Percentiles rank a stretch among this genome's conserved stretches.
These are phyloP conservation scores for Xylaria flabelliformis DNA, from an alignment of 495 filamentous ascomycete genomes.

Conservation along the genomic window DNA sequence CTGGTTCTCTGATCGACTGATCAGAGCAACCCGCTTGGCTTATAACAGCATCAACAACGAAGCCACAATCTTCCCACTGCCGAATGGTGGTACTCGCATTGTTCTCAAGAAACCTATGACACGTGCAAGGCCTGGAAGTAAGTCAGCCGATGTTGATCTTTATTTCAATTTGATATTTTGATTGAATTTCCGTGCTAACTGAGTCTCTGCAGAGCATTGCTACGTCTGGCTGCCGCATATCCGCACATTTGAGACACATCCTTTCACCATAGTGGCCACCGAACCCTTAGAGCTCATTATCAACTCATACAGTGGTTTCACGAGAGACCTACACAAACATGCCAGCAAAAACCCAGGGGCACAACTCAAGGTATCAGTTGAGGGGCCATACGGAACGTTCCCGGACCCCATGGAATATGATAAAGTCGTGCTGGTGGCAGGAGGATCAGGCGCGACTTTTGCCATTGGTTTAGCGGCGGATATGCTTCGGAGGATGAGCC, in stretches of 20 bases:
- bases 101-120: conserved; percentile 55
- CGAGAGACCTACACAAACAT: conserved; percentile 57
- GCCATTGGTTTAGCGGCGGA: conserved; percentile 61
- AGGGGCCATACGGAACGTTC: conserved; percentile 65
- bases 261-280: conserved; percentile 65
- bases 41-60: conserved; percentile 62
- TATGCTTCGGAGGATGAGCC: conserved; percentile 51
- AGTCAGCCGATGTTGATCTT: background rate
- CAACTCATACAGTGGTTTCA: conserved; percentile 63
- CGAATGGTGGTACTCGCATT: conserved; percentile 62
- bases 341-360: conserved; percentile 56
- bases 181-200: no score
- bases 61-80: conserved; percentile 60
- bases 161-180: no score
- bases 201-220: conserved; percentile 52
- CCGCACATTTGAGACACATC: conserved; percentile 63
- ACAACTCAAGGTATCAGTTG: conserved; percentile 56
- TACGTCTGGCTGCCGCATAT: conserved; percentile 68
- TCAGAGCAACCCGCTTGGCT: conserved; percentile 53
- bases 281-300: conserved; percentile 61
- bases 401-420: conserved; percentile 63
- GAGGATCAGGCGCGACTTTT: conserved; percentile 65
- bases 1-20: conserved; percentile 59
- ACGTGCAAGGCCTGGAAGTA: conserved; percentile 55
- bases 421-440: conserved; percentile 63